These are phyloP conservation scores for Colletotrichum musae DNA, from an alignment of 2,329 filamentous ascomycete genomes.

Conservation along the genomic window DNA sequence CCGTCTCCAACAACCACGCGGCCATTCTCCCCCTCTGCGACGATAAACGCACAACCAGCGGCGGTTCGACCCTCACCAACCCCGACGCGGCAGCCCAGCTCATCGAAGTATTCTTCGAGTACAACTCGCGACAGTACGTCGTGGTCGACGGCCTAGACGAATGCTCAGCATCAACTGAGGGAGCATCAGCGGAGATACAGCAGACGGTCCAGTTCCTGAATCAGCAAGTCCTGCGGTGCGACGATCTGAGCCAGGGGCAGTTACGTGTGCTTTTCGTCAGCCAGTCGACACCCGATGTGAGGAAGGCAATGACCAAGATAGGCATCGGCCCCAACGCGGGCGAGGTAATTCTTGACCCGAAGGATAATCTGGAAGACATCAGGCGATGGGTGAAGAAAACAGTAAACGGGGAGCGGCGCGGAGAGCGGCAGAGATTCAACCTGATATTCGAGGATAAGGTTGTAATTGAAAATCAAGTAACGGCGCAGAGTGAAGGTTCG, in stretches of 20 bases:
- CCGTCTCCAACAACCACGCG: conserved; percentile 39
- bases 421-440: conserved; percentile 10
- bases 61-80: conserved; percentile 46
- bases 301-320: conserved; percentile 42
- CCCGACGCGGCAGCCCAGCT: conserved; percentile 46
- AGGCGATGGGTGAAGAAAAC: conserved; percentile 23
- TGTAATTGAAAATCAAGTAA: conserved; percentile 30
- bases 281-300: conserved; percentile 47
- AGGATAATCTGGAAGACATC: conserved; percentile 34
- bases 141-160: conserved; percentile 63
- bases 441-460: conserved; percentile 1
- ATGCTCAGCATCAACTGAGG: conserved; percentile 47
- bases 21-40: conserved; percentile 49
- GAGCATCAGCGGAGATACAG: conserved; percentile 43
- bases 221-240: conserved; percentile 44
- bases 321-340: conserved; percentile 43
- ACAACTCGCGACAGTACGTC: conserved; percentile 50
- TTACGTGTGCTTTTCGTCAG: conserved; percentile 52
- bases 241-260: conserved; percentile 43
- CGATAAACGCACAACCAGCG: conserved; percentile 46
- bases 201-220: conserved; percentile 47
- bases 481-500: conserved; percentile 34
- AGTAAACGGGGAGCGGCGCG: not conserved
- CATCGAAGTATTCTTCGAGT: conserved; percentile 49
- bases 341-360: conserved; percentile 49